Evolutionary conservation across 805 yeast genomes (phyloP).

Genomic region (Metschnikowia bowlesiae): DNA sequence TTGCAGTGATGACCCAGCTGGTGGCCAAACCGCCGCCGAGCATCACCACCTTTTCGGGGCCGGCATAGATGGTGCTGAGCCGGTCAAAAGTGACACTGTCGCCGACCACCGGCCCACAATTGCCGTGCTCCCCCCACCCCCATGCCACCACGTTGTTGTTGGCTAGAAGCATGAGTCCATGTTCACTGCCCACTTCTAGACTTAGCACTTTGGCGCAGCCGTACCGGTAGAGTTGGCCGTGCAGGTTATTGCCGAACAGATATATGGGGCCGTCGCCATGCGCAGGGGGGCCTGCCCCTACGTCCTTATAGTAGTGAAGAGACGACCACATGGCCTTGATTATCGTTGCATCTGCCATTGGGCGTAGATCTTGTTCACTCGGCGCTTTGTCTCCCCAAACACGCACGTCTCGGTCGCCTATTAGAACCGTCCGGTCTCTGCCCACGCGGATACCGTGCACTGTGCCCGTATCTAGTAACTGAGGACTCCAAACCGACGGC

Average conservation of each 20-base stretch:
- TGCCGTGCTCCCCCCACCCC: conserved; percentile 99
- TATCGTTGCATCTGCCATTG: conserved; percentile 11
- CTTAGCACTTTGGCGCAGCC: conserved; percentile 22
- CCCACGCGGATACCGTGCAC: conserved; percentile 40
- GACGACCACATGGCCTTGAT: conserved; percentile 77
- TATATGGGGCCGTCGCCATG: conserved; percentile 16
- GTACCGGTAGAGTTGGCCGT: conserved; percentile 55
- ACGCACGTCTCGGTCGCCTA: conserved; percentile 14
- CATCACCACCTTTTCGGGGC: conserved; percentile 19
- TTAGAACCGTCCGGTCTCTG: conserved; percentile 51
- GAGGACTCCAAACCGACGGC: conserved; percentile 23
- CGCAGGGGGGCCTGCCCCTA: background rate
- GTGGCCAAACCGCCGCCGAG: conserved; percentile 66
- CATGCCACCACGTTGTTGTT: conserved; percentile 54
- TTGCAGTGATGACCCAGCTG: conserved; percentile 47
- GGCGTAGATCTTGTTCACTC: conserved; percentile 16
- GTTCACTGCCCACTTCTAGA: conserved; percentile 75
- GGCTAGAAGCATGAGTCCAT: conserved; percentile 50
- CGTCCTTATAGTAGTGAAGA: conserved; percentile 38
- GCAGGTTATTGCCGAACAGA: conserved; percentile 73
- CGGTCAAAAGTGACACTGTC: conserved; percentile 34
- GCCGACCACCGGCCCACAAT: conserved; percentile 55
- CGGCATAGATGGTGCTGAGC: conserved; percentile 31
- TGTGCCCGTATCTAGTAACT: conserved; percentile 13
- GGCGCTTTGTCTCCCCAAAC: conserved; percentile 10